Base-by-base conservation (phyloP, 1,284 basidiomycete genomes). In the Tremellales sp. region DNA sequence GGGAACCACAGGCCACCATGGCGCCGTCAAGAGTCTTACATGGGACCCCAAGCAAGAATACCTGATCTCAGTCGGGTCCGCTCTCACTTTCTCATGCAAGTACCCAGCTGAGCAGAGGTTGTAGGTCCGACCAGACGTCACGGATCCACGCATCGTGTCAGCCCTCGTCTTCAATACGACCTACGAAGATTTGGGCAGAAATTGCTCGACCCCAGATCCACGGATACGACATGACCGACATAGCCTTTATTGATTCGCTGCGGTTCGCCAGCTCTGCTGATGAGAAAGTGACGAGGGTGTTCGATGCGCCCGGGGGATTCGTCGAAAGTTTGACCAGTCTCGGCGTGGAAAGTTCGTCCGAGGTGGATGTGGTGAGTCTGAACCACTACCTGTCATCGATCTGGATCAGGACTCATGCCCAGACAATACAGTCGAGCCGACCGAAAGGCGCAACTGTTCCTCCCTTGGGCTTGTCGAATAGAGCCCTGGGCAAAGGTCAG, bases 141-240 rank as follows among this genome's bases (percentile, higher is more conserved):
- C 82, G 93, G 9, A 80, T 95, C 52, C 89, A 94, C 62, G 89
- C 81, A 0, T 75, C 77, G 32, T 73, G 54, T 56, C 58, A 41
- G 36, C 38, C 51, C 1, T 50, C 56, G 0, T 48, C 48, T 13
- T 35, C 50, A 0, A 39, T 16, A 10, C 29, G 29, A 16, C 40
- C 25, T 18, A 54, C 55, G n/a, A 49, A 58, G 6, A 65, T 60
- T 2, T 97, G 92, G 92, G 86, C 88, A 57, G 92, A 97, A 67
- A 76, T 95, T 25, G 81, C 81, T 24, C 82, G 92, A 14, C 92
- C 92, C 21, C 92, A 97, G 70, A 83, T 94, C 16, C 92, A 97
- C 70, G 92, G 92, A 5, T 95, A 97, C 68, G 90, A 95, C 63
- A 76, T 95, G 36, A 76, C 91, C n/a, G 84, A 84, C 50, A 83